Base-by-base conservation (phyloP, 2,329 filamentous ascomycete genomes). In the Cladophialophora yegresii region DNA sequence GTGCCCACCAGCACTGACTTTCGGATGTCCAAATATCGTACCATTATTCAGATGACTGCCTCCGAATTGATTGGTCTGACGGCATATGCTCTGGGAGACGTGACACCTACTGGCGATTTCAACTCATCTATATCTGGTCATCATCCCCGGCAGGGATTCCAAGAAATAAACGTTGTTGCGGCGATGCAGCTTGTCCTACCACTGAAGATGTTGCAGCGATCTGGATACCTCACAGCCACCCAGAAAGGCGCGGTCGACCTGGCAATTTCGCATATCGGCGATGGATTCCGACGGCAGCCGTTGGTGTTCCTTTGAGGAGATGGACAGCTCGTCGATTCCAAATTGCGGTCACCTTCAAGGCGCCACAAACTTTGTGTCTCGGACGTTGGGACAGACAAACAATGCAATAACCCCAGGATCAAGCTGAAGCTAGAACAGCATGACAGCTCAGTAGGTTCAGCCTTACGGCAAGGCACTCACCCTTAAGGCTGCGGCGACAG, bases 131-230 rank as follows among this genome's bases (percentile, higher is more conserved):
- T 62, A 16, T 70, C 68, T 10, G 63, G 58, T 8, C 59, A 23
- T 3, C 54, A 66, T 45, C 63, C 69, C 12, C 28, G 53, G 16
- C 50, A 51, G 26, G 62, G 68, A 7, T 63, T 65, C 32, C 62
- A 65, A 51, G 68, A 70, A 54, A 65, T 71, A 57, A 70, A 70
- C 43, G 69, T 68, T 5, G 63, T 71, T 23, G 68, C 68, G 20
- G 67, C 69, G 9, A 69, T 71, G 69, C 69, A 71, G 55, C 58
- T 71, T 43, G 68, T 70, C 10, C 67, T 71, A 16, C 68, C 69
- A 22, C 62, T 71, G 33, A 71, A 71, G 57, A 67, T 68, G 58
- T 58, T 70, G 45, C 67, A 67, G 40, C 36, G 69, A 43, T 69
- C 67, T 4, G 55, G 66, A 50, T 65, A 70, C 57, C 54, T 63